These are phyloP conservation scores for Ustilago nuda DNA, from an alignment of 1,284 basidiomycete species.

Conservation along the genomic window DNA sequence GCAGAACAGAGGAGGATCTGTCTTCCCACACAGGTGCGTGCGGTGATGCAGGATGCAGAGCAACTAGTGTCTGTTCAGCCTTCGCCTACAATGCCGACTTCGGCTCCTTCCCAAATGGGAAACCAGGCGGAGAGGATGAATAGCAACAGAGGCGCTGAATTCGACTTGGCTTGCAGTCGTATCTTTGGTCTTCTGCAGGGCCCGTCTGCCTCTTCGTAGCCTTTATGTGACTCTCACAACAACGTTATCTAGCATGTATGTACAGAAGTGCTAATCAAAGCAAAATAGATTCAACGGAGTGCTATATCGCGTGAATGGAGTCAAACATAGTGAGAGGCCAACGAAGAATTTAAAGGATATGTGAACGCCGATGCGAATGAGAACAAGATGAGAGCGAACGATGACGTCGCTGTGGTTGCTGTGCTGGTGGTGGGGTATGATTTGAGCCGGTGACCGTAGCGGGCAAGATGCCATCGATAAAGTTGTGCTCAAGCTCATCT, in stretches of 20 bases:
- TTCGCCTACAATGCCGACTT: constrained; percentile 3
- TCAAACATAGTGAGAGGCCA: background rate
- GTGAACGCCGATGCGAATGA: constrained; percentile 32
- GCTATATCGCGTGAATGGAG: background rate
- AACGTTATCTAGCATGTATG: background rate
- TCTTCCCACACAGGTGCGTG: constrained; percentile 26
- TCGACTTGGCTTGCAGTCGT: background rate
- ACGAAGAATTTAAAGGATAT: constrained; percentile 21
- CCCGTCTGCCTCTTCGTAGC: background rate
- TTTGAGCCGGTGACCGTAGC: constrained; percentile 15
- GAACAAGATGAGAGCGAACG: constrained; percentile 36
- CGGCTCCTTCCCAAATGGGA: background rate
- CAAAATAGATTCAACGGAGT: background rate
- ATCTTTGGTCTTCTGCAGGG: constrained; percentile 20
- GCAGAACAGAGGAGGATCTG: constrained; percentile 12
- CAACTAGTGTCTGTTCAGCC: background rate
- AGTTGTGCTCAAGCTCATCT: constrained; percentile 6
- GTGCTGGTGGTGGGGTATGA: constrained; percentile 15
- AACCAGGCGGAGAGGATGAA: too few relatives aligned
- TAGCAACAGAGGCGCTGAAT: background rate
- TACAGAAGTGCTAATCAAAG: background rate
- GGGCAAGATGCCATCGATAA: constrained; percentile 8
- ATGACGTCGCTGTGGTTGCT: constrained; percentile 25
- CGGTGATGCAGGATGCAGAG: constrained; percentile 32
- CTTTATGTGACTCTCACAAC: background rate